Conservation (phyloP, 805 yeast species). For the Candida odintsovae region DNA sequence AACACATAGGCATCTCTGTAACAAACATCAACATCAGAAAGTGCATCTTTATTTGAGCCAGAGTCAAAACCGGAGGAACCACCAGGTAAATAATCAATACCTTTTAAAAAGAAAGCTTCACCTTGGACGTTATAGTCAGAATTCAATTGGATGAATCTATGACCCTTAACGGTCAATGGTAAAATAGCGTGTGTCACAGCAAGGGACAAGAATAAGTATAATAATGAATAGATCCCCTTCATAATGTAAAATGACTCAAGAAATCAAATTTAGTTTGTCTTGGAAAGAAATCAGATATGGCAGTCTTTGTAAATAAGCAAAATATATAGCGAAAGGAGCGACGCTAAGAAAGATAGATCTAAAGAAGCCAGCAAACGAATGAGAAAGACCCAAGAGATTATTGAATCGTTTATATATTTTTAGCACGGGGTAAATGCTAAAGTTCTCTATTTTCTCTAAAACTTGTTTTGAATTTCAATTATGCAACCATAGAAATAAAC, state of each 20-base stretch:
- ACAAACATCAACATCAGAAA: constrained; percentile 65
- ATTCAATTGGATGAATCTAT: constrained; percentile 54
- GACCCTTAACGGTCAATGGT: constrained; percentile 51
- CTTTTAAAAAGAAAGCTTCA: constrained; percentile 70
- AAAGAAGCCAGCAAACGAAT: background rate
- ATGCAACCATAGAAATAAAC: background rate
- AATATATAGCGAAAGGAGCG: background rate
- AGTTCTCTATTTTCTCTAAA: too few species aligned
- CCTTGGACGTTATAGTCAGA: constrained; percentile 38
- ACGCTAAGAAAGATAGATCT: too few species aligned
- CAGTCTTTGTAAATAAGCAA: too few species aligned
- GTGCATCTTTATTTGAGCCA: constrained; percentile 47
- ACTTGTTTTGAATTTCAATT: background rate
- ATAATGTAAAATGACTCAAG: background rate
- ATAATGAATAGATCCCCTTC: background rate
- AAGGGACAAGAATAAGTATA: background rate
- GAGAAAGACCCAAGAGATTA: background rate
- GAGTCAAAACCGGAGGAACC: constrained; percentile 60
- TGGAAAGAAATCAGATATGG: background rate
- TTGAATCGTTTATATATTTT: background rate
- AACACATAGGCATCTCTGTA: constrained; percentile 75
- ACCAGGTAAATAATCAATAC: constrained; percentile 92
- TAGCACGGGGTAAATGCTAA: too few species aligned
- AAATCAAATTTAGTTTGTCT: background rate
- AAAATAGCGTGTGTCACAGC: constrained; percentile 36